Evolutionary conservation across 805 yeast species (phyloP).

Genomic region (Priceomyces fermenticarens): DNA sequence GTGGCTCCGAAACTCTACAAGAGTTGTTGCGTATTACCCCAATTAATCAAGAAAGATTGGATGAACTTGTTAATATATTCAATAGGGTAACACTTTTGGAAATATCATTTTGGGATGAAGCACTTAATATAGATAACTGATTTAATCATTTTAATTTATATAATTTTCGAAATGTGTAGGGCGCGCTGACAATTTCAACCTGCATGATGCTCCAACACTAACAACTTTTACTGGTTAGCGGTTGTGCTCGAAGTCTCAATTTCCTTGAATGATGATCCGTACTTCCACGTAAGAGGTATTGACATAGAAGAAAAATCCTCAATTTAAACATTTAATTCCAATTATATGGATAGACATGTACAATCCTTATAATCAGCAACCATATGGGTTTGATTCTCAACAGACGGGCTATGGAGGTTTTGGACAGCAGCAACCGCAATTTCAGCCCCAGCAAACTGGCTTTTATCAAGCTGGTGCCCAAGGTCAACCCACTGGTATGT

Average conservation of each 20-base stretch:
- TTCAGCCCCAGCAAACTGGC: slow-evolving; percentile 43
- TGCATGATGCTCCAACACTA: background rate
- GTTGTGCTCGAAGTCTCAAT: background rate
- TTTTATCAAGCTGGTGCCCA: slow-evolving; percentile 26
- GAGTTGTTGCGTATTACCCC: slow-evolving; percentile 29
- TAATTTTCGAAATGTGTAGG: background rate
- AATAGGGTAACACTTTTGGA: slow-evolving; percentile 60
- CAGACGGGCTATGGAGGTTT: slow-evolving; percentile 16
- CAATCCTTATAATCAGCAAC: slow-evolving; percentile 40
- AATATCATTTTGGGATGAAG: slow-evolving; percentile 65
- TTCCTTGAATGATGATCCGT: slow-evolving; percentile 1
- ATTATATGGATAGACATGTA: slow-evolving; percentile 23
- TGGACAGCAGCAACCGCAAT: slow-evolving; percentile 26
- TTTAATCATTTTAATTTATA: background rate
- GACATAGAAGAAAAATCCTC: background rate
- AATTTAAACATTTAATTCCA: slow-evolving; percentile 6
- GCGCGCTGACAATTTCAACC: background rate
- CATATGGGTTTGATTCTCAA: slow-evolving; percentile 17
- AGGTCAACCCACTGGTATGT: slow-evolving; percentile 29
- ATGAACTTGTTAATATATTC: slow-evolving; percentile 55
- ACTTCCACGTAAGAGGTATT: background rate
- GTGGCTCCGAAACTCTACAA: slow-evolving; percentile 51
- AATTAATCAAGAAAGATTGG: slow-evolving; percentile 43
- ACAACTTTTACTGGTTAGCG: background rate
- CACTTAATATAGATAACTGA: slow-evolving; percentile 9